These are phyloP conservation scores for Xylariaceae sp. DNA, from an alignment of 2,329 filamentous ascomycete species.

Conservation along the genomic window DNA sequence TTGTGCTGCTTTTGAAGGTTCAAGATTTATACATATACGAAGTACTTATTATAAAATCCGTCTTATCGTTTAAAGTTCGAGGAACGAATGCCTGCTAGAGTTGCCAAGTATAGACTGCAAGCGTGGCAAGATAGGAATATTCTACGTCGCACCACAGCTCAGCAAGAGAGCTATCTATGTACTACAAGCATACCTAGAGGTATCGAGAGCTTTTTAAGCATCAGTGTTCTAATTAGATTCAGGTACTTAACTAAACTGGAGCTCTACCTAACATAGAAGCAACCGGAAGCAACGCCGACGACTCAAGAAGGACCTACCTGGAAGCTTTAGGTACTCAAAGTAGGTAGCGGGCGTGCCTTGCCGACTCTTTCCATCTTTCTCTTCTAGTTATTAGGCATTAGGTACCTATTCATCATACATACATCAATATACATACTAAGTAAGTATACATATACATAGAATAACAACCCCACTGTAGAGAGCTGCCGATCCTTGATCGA, in stretches of 20 bases:
- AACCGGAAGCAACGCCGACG: no score
- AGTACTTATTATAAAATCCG: not conserved
- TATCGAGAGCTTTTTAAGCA: not conserved
- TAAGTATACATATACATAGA: slow-evolving; percentile 14
- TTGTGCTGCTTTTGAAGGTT: no score
- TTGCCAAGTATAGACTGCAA: not conserved
- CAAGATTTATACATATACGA: no score
- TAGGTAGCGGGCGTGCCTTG: not conserved
- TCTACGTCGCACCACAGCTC: not conserved
- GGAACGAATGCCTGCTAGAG: not conserved
- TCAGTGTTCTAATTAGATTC: no score
- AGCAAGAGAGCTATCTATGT: not conserved
- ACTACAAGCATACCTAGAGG: no score
- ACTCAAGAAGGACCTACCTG: no score
- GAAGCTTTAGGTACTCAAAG: not conserved
- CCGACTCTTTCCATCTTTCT: not conserved
- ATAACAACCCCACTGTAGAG: slow-evolving; percentile 23
- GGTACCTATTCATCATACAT: no score
- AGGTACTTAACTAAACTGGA: no score
- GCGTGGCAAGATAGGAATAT: not conserved
- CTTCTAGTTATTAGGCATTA: not conserved
- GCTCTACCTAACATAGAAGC: no score
- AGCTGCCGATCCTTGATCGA: slow-evolving; percentile 35
- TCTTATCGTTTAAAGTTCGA: not conserved
- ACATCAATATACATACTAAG: no score